Conservation (phyloP, 2,329 filamentous ascomycete species). For the Fusarium goolgardi region DNA sequence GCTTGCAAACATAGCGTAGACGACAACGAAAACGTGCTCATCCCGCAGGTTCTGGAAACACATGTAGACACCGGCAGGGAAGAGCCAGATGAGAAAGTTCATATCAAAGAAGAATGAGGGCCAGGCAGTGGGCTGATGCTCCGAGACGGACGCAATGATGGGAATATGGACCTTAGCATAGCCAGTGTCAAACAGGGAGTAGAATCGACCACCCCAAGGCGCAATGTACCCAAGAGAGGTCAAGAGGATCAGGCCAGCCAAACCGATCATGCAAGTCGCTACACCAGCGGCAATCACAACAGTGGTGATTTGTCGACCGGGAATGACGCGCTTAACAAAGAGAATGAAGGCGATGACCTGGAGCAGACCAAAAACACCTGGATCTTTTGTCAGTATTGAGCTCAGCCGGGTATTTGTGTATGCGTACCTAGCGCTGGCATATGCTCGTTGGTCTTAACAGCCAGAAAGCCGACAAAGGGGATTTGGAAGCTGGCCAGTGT, state of each 20-base stretch:
- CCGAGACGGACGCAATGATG: slow-evolving; percentile 99
- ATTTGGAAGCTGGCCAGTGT: slow-evolving; percentile 99
- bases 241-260: slow-evolving; percentile 83
- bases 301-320: slow-evolving; percentile 93
- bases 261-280: slow-evolving; percentile 76
- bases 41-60: slow-evolving; percentile 95
- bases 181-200: slow-evolving; percentile 98
- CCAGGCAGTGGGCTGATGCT: slow-evolving; percentile 99
- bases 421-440: slow-evolving; percentile 88
- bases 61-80: slow-evolving; percentile 97
- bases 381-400: slow-evolving; percentile 15
- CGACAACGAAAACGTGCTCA: slow-evolving; percentile 97
- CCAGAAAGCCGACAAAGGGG: slow-evolving; percentile 97
- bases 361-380: slow-evolving; percentile 93
- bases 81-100: slow-evolving; percentile 98
- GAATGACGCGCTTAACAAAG: slow-evolving; percentile 87
- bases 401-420: background rate
- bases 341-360: slow-evolving; percentile 94
- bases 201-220: slow-evolving; percentile 98
- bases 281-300: slow-evolving; percentile 83
- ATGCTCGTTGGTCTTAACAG: slow-evolving; percentile 96
- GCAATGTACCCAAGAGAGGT: slow-evolving; percentile 93
- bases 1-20: slow-evolving; percentile 95
- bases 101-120: slow-evolving; percentile 99
- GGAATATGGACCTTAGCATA: slow-evolving; percentile 99